Evolutionary conservation across 805 yeast genomes (phyloP).

Genomic region (Pichia pseudocactophila): DNA sequence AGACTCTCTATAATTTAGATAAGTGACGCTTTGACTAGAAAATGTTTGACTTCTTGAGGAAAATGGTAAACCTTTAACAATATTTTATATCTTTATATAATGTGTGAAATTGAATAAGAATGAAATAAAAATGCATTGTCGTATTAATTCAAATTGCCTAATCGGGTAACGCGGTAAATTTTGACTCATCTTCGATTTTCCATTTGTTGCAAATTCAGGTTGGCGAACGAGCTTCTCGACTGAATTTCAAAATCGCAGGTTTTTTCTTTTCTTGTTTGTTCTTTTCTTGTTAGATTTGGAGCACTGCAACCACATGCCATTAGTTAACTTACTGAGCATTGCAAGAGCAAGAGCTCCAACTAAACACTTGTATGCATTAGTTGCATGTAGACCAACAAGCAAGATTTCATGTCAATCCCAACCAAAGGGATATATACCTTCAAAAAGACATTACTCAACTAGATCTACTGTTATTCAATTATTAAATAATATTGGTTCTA

Average conservation of each 20-base stretch:
- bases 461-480: constrained; percentile 94
- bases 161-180: constrained; percentile 12
- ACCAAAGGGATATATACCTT: no score
- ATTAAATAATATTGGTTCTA: constrained; percentile 91
- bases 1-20: no score
- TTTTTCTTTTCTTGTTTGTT: not conserved
- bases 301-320: constrained; percentile 8
- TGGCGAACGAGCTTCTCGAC: no score
- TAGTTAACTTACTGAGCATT: constrained; percentile 4
- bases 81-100: no score
- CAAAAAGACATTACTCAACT: constrained; percentile 43
- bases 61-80: no score
- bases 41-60: no score
- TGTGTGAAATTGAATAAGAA: no score
- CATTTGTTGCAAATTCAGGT: no score
- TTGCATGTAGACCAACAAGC: constrained; percentile 4
- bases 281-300: not conserved
- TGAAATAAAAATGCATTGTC: no score
- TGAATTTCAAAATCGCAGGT: not conserved
- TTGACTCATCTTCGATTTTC: constrained; percentile 6
- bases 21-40: no score
- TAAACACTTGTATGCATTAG: constrained; percentile 5
- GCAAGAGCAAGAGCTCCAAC: constrained; percentile 1
- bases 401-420: no score
- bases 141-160: constrained; percentile 4